phyloP scores from a whole-genome alignment of 257 asterid species.

The Forsythia viridissima region DNA sequence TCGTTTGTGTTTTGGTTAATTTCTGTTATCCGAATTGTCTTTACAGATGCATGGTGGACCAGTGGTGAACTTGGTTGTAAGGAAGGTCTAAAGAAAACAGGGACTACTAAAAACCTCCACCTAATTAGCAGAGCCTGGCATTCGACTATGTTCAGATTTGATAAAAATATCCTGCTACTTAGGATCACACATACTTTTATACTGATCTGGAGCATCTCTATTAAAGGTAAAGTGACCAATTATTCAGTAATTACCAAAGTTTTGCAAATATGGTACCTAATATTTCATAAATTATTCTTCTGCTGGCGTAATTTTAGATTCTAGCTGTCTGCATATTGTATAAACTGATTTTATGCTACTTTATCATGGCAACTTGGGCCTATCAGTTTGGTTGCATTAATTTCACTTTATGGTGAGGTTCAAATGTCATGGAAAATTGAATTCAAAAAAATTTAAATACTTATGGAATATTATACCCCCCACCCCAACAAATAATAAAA shows the following conservation, averaged over 20 bases:
- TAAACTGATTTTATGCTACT: not conserved
- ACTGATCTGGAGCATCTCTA: not conserved
- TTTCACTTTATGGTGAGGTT: not conserved
- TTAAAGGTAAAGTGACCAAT: not conserved
- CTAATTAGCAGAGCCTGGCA: not conserved
- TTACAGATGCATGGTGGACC: not conserved
- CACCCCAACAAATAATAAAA: not conserved
- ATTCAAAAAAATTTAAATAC: not conserved
- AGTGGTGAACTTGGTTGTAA: not conserved
- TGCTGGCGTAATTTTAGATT: not conserved
- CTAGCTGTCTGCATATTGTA: not conserved
- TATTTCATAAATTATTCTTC: not conserved
- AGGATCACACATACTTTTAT: not conserved
- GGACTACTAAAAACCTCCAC: not conserved
- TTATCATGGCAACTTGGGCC: not conserved
- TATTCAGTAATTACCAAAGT: not conserved
- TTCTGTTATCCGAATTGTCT: not conserved
- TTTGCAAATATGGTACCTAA: not conserved
- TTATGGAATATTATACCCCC: not conserved
- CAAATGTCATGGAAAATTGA: not conserved
- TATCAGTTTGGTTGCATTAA: not conserved
- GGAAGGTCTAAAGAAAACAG: not conserved
- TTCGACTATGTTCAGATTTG: not conserved
- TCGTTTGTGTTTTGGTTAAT: not conserved
- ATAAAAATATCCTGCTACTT: not conserved